Percentiles rank a stretch among this genome's conserved stretches.
Conservation (phyloP, 257 asterid genomes). For the Cinchona pubescens region DNA sequence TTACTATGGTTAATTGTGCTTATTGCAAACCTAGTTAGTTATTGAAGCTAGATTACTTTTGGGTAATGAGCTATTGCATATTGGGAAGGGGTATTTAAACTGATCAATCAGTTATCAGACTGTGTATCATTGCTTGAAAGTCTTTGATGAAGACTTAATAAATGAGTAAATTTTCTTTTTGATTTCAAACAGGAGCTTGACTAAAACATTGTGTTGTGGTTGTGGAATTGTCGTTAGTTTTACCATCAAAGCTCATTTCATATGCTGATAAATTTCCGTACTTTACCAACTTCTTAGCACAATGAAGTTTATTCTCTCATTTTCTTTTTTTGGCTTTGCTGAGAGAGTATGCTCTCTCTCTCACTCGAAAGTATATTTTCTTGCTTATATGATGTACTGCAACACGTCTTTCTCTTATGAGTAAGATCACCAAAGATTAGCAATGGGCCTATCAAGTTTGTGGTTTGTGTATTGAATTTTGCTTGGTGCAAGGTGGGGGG, state of each 20-base stretch:
- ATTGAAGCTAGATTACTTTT: neutral
- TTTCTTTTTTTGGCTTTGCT: neutral
- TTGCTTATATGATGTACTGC: neutral
- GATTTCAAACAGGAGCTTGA: neutral
- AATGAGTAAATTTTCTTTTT: neutral
- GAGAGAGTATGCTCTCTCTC: neutral
- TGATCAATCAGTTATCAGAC: too few species aligned
- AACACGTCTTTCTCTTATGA: neutral
- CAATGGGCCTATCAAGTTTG: too few species aligned
- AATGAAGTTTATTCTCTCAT: neutral
- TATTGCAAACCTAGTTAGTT: neutral
- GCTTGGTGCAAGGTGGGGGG: too few species aligned
- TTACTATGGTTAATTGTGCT: neutral
- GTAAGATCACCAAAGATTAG: neutral
- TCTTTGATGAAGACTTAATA: neutral
- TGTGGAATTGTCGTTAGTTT: neutral
- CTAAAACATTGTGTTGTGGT: neutral
- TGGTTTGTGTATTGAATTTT: too few species aligned
- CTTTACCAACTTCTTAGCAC: neutral
- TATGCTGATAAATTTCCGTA: neutral
- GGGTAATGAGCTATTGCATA: neutral
- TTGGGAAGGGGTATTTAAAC: neutral
- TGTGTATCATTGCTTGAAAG: neutral
- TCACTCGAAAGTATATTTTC: too few species aligned
- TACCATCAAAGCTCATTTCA: neutral